Evolutionary conservation across 1,139 yeast genomes (phyloP).

Genomic region (Hyphopichia fennica): DNA sequence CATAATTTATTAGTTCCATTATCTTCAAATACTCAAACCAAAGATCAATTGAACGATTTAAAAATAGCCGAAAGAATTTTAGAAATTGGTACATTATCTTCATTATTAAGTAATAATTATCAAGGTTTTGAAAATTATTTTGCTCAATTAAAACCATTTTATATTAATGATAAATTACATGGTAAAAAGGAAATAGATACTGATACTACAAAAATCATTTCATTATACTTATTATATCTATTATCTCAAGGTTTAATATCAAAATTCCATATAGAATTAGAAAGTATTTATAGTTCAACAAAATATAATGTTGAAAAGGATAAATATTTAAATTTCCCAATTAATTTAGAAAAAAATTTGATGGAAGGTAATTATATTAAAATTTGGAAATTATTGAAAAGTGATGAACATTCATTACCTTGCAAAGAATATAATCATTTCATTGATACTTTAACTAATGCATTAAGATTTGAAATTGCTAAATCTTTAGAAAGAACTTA

Average conservation of each 20-base stretch:
- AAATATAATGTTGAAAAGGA: conserved; percentile 47
- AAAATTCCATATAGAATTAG: conserved; percentile 86
- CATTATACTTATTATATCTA: conserved; percentile 72
- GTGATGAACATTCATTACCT: conserved; percentile 47
- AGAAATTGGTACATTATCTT: conserved; percentile 82
- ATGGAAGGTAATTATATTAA: conserved; percentile 97
- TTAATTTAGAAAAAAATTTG: conserved; percentile 85
- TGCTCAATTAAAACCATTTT: conserved; percentile 77
- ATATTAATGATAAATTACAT: conserved; percentile 50
- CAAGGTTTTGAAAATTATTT: conserved; percentile 69
- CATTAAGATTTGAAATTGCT: conserved; percentile 88
- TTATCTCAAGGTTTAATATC: conserved; percentile 84
- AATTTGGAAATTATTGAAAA: conserved; percentile 76
- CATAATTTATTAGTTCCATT: conserved; percentile 78
- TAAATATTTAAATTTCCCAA: conserved; percentile 74
- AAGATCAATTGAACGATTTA: conserved; percentile 61
- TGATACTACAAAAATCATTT: conserved; percentile 69
- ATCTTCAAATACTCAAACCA: conserved; percentile 32
- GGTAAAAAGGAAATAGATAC: conserved; percentile 52
- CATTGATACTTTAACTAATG: conserved; percentile 63
- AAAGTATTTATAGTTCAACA: conserved; percentile 57
- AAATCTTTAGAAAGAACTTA: conserved; percentile 81
- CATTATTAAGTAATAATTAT: conserved; percentile 65
- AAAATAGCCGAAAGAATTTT: conserved; percentile 76
- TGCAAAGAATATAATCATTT: conserved; percentile 62